Base-by-base conservation (phyloP, 345 rosid species). In the Linum tenue region DNA sequence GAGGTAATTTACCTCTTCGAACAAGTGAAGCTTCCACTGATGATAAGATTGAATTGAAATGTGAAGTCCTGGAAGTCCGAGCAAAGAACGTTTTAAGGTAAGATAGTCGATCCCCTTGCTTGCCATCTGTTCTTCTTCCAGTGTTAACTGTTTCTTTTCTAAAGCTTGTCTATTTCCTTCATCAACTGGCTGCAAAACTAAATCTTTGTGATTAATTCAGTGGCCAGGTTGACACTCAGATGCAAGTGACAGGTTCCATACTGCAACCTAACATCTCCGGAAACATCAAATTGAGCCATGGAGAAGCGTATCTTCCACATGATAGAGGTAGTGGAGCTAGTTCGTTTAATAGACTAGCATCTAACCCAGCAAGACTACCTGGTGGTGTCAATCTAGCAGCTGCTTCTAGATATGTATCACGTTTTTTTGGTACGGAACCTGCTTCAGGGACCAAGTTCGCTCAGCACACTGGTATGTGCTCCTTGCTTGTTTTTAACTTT, bases 261-360 rank as follows among this genome's bases (percentile, higher is more conserved):
- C 67, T 90, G 76, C 97, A 92, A 73, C 99, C 97, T 78, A 86
- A 80, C 74, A 86, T 94, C 72, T 94, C 99, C 41, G 97, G 99
- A 75, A 86, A 83, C 69, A 84, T 94, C 61, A 88, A 94, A 77
- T 77, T 94, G 81, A 90, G 97, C 82, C 97, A 84, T 11, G 97
- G 99, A 73, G 97, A 94, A 82, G 97, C 99, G 74, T 94, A 94
- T 83, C 80, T 94, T 41, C 97, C 97, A 16, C 99, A 94, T 75
- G 99, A 94, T 75, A 92, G 83, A 76, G 95, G 99, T 70, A 85
- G 90, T 16, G 89, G 88, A 72, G 80, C 86, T 55, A 76, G 86
- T 64, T 76, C 95, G 66, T 73, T 94, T 37, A 86, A 83, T 75
- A 88, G 86, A 77, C 69, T 90, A 76, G 80, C 91, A 56, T 74